These are phyloP conservation scores for Penicillium freii DNA, from an alignment of 2,329 filamentous ascomycete genomes.

Conservation along the genomic window DNA sequence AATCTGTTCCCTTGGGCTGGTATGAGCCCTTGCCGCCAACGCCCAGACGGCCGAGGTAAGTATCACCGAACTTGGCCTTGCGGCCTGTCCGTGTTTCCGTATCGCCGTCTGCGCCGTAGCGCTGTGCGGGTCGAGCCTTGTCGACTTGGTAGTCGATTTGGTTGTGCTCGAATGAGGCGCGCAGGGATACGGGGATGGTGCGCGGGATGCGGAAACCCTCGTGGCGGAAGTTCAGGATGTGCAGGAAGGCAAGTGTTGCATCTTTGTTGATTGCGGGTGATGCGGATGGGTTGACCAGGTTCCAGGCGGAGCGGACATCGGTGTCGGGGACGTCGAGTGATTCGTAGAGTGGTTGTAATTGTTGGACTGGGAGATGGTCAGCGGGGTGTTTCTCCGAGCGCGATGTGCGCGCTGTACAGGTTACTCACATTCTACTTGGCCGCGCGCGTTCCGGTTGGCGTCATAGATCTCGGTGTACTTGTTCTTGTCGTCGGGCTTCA, in stretches of 20 bases:
- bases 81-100: conserved; percentile 79
- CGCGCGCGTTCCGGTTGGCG: conserved; percentile 82
- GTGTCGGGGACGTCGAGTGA: conserved; percentile 64
- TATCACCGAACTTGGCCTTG: conserved; percentile 96
- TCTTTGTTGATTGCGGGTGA: conserved; percentile 85
- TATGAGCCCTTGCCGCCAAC: conserved; percentile 72
- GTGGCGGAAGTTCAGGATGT: conserved; percentile 93
- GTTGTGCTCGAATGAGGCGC: conserved; percentile 88
- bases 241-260: conserved; percentile 87
- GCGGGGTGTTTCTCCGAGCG: not conserved
- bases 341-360: conserved; percentile 80
- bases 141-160: conserved; percentile 95
- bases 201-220: conserved; percentile 93
- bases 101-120: conserved; percentile 76
- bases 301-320: conserved; percentile 91
- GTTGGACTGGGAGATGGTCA: conserved; percentile 57
- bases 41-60: conserved; percentile 88
- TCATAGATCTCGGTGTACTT: conserved; percentile 99
- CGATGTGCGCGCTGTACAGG: not conserved
- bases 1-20: conserved; percentile 83
- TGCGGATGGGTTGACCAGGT: conserved; percentile 91
- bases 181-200: conserved; percentile 84
- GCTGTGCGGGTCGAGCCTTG: conserved; percentile 66
- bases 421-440: conserved; percentile 72
- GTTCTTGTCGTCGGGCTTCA: conserved; percentile 82